Percentiles rank a stretch among this genome's conserved stretches.
Conservation (phyloP, 306 rosid species). For the Pterocarpus santalinus region DNA sequence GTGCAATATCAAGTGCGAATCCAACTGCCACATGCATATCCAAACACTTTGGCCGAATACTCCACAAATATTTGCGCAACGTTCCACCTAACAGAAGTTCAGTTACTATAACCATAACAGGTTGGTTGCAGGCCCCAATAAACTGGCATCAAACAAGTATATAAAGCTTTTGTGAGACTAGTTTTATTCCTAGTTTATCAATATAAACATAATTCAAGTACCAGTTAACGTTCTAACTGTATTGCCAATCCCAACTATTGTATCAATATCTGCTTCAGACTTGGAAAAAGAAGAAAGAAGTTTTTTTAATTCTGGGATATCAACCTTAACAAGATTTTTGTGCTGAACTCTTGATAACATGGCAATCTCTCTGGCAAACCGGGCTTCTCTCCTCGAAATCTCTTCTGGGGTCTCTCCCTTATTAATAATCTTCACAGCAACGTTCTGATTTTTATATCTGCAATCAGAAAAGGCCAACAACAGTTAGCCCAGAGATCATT, state of each 20-base stretch:
- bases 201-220: slow-evolving; percentile 13
- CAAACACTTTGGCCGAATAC: slow-evolving; percentile 79
- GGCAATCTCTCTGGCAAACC: slow-evolving; percentile 87
- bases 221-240: slow-evolving; percentile 15
- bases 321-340: slow-evolving; percentile 91
- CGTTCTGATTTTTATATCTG: slow-evolving; percentile 58
- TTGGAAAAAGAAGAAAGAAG: neutral
- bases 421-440: slow-evolving; percentile 62
- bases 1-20: slow-evolving; percentile 88
- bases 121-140: slow-evolving; percentile 97
- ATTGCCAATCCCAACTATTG: slow-evolving; percentile 35
- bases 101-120: slow-evolving; percentile 95
- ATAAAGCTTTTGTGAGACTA: slow-evolving; percentile 40
- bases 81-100: slow-evolving; percentile 94
- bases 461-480: slow-evolving; percentile 43
- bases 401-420: slow-evolving; percentile 62
- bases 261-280: slow-evolving; percentile 35
- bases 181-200: slow-evolving; percentile 7
- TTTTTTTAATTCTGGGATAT: slow-evolving; percentile 5
- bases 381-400: slow-evolving; percentile 70
- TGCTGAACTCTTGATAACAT: slow-evolving; percentile 94
- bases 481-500: neutral
- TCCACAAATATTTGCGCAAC: slow-evolving; percentile 80
- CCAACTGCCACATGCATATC: slow-evolving; percentile 73
- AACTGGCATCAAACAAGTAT: slow-evolving; percentile 62